Percentiles rank a stretch among this genome's conserved stretches.
phyloP scores from a whole-genome alignment of 148 eudicot species.

The Suaeda aralocaspica region DNA sequence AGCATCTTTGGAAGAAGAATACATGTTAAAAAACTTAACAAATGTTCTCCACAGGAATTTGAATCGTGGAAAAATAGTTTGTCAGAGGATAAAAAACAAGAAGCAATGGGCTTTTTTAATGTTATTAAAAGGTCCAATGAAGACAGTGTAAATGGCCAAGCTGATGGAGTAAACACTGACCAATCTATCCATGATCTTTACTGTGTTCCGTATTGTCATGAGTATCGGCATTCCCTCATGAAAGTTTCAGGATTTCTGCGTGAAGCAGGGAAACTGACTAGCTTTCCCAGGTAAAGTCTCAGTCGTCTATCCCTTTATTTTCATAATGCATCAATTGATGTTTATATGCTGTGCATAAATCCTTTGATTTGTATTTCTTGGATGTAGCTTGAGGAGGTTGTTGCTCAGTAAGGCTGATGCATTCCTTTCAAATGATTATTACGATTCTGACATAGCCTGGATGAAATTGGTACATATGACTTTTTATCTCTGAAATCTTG shows the following conservation, averaged over 20 bases:
- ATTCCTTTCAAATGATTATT: constrained; percentile 91
- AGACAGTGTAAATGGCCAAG: constrained; percentile 25
- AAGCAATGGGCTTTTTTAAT: constrained; percentile 78
- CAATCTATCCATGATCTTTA: constrained; percentile 50
- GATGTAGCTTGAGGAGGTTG: constrained; percentile 73
- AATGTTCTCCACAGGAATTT: constrained; percentile 57
- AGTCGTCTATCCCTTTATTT: background rate
- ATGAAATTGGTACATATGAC: constrained; percentile 90
- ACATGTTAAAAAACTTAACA: no score
- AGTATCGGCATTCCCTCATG: constrained; percentile 49
- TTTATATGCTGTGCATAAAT: background rate
- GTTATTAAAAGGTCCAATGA: constrained; percentile 70
- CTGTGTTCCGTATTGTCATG: constrained; percentile 67
- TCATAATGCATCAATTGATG: background rate
- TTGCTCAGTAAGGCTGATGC: constrained; percentile 85
- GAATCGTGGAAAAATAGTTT: constrained; percentile 79
- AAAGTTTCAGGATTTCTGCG: constrained; percentile 70
- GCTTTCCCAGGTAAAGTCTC: constrained; percentile 56
- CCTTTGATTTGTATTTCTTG: constrained; percentile 16
- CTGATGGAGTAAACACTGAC: constrained; percentile 18
- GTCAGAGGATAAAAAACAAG: constrained; percentile 58
- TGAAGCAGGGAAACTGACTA: constrained; percentile 73
- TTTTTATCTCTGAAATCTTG: background rate
- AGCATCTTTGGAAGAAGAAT: no score
- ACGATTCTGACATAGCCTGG: constrained; percentile 98